A percentile compares a stretch with the other conserved stretches of the same genome.
Conservation (phyloP, 1,284 basidiomycete genomes). For the Irpex lacteus region DNA sequence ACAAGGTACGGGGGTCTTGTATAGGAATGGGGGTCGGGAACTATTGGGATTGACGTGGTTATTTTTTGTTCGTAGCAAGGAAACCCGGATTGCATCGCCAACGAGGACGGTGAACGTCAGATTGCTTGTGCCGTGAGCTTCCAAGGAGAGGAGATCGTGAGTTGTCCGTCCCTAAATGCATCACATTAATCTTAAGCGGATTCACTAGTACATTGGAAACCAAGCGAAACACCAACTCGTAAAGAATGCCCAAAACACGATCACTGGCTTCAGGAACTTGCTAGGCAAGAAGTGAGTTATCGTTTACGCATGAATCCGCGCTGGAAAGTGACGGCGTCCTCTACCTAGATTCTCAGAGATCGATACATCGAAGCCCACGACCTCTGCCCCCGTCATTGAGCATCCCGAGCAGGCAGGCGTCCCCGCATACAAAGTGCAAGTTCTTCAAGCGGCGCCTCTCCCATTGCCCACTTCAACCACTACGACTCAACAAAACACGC, state of each 20-base stretch:
- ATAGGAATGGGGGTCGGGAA: not conserved
- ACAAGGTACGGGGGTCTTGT: conserved; percentile 62
- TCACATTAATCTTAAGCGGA: not conserved
- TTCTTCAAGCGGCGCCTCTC: conserved; percentile 71
- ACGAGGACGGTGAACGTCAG: conserved; percentile 98
- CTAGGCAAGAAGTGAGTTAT: conserved; percentile 81
- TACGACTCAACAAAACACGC: conserved; percentile 41
- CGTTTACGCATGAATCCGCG: not conserved
- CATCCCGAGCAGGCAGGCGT: conserved; percentile 72
- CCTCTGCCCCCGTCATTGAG: conserved; percentile 69
- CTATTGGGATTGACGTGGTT: not conserved
- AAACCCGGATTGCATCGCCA: conserved; percentile 91
- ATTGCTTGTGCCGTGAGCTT: conserved; percentile 95
- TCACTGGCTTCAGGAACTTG: conserved; percentile 91
- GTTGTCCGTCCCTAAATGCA: conserved; percentile 24
- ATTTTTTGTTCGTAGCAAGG: conserved; percentile 60
- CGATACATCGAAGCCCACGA: conserved; percentile 47
- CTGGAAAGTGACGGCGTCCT: not conserved
- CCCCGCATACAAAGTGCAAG: conserved; percentile 85
- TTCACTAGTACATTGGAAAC: conserved; percentile 87
- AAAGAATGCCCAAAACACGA: conserved; percentile 94
- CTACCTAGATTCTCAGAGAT: conserved; percentile 69
- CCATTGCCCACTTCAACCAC: conserved; percentile 49
- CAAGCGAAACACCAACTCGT: conserved; percentile 94
- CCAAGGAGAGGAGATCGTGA: conserved; percentile 84